These are phyloP conservation scores for Trichoderma breve DNA, from an alignment of 2,329 filamentous ascomycete genomes.

Conservation along the genomic window DNA sequence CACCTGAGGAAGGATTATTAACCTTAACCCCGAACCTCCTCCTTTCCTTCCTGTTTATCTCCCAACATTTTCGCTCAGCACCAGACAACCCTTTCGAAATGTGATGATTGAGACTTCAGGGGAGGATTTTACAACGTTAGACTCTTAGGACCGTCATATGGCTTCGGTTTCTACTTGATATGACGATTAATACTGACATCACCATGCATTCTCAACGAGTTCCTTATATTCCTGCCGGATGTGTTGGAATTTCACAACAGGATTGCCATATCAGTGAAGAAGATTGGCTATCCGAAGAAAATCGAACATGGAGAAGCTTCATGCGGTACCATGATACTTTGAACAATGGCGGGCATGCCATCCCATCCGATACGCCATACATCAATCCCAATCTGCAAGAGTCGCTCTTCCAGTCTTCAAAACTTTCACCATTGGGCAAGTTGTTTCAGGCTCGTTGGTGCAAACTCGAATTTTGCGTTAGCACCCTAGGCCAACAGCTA, in stretches of 20 bases:
- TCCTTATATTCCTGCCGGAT: constrained; percentile 43
- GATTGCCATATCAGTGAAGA: constrained; percentile 23
- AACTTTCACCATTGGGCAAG: neutral
- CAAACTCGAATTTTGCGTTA: constrained; percentile 39
- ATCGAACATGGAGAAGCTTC: constrained; percentile 4
- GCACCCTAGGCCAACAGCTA: constrained; percentile 20
- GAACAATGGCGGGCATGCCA: constrained; percentile 27
- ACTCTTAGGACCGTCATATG: neutral
- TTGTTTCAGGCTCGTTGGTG: constrained; percentile 44
- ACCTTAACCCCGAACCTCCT: neutral
- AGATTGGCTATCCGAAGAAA: constrained; percentile 19
- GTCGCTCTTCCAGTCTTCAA: constrained; percentile 29
- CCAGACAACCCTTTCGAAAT: neutral
- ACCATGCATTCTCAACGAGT: constrained; percentile 23
- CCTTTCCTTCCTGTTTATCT: neutral
- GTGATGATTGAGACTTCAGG: neutral
- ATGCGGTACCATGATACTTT: neutral
- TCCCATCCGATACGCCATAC: neutral
- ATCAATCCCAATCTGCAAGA: constrained; percentile 24
- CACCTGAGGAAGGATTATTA: neutral
- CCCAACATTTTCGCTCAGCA: neutral
- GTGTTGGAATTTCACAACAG: constrained; percentile 32
- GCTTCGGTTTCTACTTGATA: neutral
- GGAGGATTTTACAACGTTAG: no score
- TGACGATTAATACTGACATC: neutral